Evolutionary conservation across 2,329 filamentous ascomycete species (phyloP).

Genomic region (Colletotrichum paranaense): DNA sequence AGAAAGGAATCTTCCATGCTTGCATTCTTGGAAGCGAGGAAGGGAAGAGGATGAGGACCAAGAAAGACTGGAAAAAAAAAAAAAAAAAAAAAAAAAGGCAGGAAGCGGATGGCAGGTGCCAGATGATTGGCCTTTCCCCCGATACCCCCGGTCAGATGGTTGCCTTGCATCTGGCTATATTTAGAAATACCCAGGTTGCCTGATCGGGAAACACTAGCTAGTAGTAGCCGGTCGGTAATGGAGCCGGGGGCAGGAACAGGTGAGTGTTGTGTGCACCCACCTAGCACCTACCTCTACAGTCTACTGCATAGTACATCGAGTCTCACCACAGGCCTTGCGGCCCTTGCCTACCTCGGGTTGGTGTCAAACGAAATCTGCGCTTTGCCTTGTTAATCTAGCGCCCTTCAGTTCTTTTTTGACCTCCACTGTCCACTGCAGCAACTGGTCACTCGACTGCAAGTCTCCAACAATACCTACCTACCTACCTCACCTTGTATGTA

Average conservation of each 20-base stretch:
- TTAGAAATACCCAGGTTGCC: slow-evolving; percentile 14
- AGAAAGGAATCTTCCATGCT: too few species aligned
- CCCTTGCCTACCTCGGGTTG: slow-evolving; percentile 10
- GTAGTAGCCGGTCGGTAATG: slow-evolving; percentile 9
- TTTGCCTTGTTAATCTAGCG: slow-evolving; percentile 22
- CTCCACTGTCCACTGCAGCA: background rate
- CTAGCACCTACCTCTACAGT: background rate
- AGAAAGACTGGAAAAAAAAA: background rate
- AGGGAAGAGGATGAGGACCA: background rate
- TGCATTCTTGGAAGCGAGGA: background rate
- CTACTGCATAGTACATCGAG: background rate
- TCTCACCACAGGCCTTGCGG: slow-evolving; percentile 8
- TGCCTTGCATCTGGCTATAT: slow-evolving; percentile 18
- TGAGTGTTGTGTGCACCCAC: slow-evolving; percentile 22
- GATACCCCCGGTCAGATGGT: slow-evolving; percentile 7
- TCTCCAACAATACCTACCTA: too few species aligned
- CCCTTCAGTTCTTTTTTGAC: background rate
- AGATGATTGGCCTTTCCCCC: slow-evolving; percentile 10
- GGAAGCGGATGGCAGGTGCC: slow-evolving; percentile 13
- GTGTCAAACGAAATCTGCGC: slow-evolving; percentile 16
- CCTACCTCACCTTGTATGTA: too few species aligned
- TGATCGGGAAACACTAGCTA: slow-evolving; percentile 16
- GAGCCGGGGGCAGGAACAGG: slow-evolving; percentile 26
- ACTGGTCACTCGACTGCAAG: background rate
- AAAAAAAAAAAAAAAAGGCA: slow-evolving; percentile 5